These are phyloP conservation scores for Asterionellopsis glacialis DNA, from an alignment of 108 stramenopile genomes.

Conservation along the genomic window DNA sequence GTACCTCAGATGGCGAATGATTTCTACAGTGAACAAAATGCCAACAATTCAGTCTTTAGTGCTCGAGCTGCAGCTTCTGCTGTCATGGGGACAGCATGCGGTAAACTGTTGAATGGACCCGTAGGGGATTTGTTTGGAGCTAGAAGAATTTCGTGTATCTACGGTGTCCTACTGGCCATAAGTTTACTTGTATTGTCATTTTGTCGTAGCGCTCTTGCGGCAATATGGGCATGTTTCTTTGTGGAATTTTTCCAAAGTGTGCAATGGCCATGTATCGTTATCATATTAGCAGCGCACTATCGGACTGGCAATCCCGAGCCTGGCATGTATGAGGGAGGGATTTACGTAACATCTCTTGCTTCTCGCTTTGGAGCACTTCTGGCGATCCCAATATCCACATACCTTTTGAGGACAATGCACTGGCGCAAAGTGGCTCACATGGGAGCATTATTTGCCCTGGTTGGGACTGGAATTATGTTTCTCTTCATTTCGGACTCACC, in stretches of 20 bases:
- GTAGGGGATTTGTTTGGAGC: conserved; percentile 71
- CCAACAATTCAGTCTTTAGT: conserved; percentile 48
- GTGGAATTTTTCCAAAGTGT: conserved; percentile 70
- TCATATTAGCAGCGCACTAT: conserved; percentile 77
- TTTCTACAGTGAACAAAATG: conserved; percentile 25
- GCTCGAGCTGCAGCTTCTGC: conserved; percentile 56
- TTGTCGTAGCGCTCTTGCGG: conserved; percentile 28
- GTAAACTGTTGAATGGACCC: conserved; percentile 74
- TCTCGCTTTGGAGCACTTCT: conserved; percentile 66
- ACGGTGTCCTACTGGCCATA: conserved; percentile 36
- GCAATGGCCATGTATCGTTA: conserved; percentile 64
- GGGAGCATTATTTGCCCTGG: conserved; percentile 45
- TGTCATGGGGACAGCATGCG: conserved; percentile 62
- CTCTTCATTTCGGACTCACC: conserved; percentile 62
- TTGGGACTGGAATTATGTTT: conserved; percentile 45
- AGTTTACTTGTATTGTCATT: conserved; percentile 46
- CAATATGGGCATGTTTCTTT: conserved; percentile 53
- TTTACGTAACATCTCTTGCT: conserved; percentile 64
- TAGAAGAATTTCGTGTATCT: conserved; percentile 42
- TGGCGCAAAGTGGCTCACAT: conserved; percentile 60
- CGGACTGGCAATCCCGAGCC: conserved; percentile 18
- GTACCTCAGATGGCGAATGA: conserved; percentile 56
- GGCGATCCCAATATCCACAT: conserved; percentile 53
- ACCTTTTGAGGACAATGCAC: conserved; percentile 42
- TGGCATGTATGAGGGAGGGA: conserved; percentile 56